Base-by-base conservation (phyloP, 2,329 filamentous ascomycete species). In the Geoglossum cookeanum region DNA sequence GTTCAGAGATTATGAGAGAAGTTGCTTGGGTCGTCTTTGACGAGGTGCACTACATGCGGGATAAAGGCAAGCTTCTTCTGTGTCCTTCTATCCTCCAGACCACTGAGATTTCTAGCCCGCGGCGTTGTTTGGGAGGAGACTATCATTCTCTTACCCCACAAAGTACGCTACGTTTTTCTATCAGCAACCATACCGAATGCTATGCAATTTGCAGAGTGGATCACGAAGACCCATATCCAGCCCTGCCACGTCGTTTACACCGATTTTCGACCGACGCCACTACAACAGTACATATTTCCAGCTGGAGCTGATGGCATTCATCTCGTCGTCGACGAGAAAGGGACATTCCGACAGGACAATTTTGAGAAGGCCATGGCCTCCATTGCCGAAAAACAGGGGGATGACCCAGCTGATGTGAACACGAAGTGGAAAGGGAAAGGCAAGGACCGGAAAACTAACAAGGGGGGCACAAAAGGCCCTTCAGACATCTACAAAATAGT, bases 101-200 rank as follows among this genome's bases (percentile, higher is more conserved):
- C n/a, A 22, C 44, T 58, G n/a, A 56, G 30, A 2, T 42, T 29
- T 53, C 55, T 60, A 72, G 79, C 81, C 55, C 80, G 92, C 71
- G 92, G 92, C 74, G 92, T 98, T 0, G 92, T 98, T 1, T 98
- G 92, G 92, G 92, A 98, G 70, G 92, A 98, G 74, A 97, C 92
- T 44, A 97, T 98, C 67, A 98, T 98, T 65, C 78, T 98, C 63
- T 77, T 98, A 33, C 92, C 92, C 3, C 92, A 98, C 75, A 97
- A 98, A 77, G 94, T 98, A 63, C 86, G 89, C 72, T 98, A 97
- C 67, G 94, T 98, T 58, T 98, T 98, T 71, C 75, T 98, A 60
- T 98, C 94, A 35, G 92, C 92, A 61, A 98, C 94, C 1, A 98
- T 98, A 61, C 92, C 92, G 57, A 98, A 98, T 67, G 90, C 92